These are phyloP conservation scores for Tetrapisispora arboricola DNA, from an alignment of 805 yeast species.

Conservation along the genomic window DNA sequence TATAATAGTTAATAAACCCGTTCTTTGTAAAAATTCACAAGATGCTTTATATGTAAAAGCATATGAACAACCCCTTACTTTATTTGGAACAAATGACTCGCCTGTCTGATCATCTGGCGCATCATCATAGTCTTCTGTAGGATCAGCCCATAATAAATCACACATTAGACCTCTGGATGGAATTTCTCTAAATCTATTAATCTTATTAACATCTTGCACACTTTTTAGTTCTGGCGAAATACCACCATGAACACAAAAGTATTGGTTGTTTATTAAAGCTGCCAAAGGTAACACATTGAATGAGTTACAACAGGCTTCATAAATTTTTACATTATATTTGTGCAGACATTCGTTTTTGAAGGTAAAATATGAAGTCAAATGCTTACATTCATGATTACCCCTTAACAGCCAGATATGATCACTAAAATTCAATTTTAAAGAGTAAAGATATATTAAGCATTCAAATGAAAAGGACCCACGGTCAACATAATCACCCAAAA, in stretches of 20 bases:
- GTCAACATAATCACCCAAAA: slow-evolving; percentile 92
- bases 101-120: slow-evolving; percentile 34
- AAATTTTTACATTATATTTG: slow-evolving; percentile 58
- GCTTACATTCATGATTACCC: slow-evolving; percentile 93
- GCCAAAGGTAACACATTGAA: slow-evolving; percentile 86
- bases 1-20: slow-evolving; percentile 71
- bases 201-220: slow-evolving; percentile 53
- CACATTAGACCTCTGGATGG: slow-evolving; percentile 92
- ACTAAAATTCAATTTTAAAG: slow-evolving; percentile 70
- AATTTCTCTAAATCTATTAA: slow-evolving; percentile 82
- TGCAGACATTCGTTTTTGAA: slow-evolving; percentile 84
- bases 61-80: slow-evolving; percentile 85
- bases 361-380: slow-evolving; percentile 88
- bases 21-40: slow-evolving; percentile 66
- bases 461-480: slow-evolving; percentile 88
- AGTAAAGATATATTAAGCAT: slow-evolving; percentile 61
- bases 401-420: slow-evolving; percentile 68
- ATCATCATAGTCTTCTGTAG: slow-evolving; percentile 78
- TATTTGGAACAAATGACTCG: slow-evolving; percentile 45
- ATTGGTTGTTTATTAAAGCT: slow-evolving; percentile 87
- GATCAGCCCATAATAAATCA: slow-evolving; percentile 94
- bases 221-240: slow-evolving; percentile 73
- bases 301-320: slow-evolving; percentile 63
- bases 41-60: slow-evolving; percentile 78
- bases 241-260: slow-evolving; percentile 95